phyloP scores from a whole-genome alignment of 345 rosid genomes.

The Melaleuca quinquenervia region DNA sequence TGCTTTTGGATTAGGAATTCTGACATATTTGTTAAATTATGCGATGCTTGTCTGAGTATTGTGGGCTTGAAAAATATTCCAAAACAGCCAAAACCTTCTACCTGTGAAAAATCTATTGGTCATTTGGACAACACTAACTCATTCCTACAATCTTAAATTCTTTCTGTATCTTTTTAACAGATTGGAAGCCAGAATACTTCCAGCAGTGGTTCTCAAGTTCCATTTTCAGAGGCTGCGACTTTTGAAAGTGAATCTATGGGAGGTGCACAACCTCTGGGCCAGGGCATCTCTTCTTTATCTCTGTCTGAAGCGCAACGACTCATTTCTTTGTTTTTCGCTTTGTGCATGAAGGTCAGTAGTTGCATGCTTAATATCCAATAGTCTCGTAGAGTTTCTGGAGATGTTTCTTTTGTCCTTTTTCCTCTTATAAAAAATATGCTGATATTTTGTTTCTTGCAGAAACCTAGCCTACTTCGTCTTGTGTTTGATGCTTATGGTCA shows the following conservation, averaged over 20 bases:
- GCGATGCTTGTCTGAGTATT: neutral
- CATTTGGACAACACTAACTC: neutral
- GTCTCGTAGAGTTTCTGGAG: neutral
- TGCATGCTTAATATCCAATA: neutral
- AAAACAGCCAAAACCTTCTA: neutral
- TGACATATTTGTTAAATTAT: neutral
- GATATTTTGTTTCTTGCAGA: slow-evolving; percentile 34
- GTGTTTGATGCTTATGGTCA: slow-evolving; percentile 62
- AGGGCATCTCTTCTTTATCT: slow-evolving; percentile 38
- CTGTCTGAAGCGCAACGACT: slow-evolving; percentile 75
- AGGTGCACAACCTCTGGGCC: slow-evolving; percentile 26
- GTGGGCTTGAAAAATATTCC: neutral
- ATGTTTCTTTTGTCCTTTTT: slow-evolving; percentile 5
- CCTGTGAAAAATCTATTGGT: neutral
- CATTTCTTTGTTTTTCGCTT: slow-evolving; percentile 83
- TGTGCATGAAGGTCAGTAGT: slow-evolving; percentile 74
- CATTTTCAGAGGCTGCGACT: slow-evolving; percentile 26
- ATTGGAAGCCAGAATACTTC: slow-evolving; percentile 42
- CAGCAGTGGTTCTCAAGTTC: slow-evolving; percentile 32
- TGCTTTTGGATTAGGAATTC: neutral
- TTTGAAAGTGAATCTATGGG: slow-evolving; percentile 31
- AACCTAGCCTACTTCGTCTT: slow-evolving; percentile 74
- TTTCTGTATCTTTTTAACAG: slow-evolving; percentile 22
- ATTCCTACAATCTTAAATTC: neutral
- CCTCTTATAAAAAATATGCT: neutral